Evolutionary conservation across 371 early-diverging fungal species (phyloP), one percentile per base, ranked within the genome.

Genomic region (Neoconidiobolus thromboides): DNA sequence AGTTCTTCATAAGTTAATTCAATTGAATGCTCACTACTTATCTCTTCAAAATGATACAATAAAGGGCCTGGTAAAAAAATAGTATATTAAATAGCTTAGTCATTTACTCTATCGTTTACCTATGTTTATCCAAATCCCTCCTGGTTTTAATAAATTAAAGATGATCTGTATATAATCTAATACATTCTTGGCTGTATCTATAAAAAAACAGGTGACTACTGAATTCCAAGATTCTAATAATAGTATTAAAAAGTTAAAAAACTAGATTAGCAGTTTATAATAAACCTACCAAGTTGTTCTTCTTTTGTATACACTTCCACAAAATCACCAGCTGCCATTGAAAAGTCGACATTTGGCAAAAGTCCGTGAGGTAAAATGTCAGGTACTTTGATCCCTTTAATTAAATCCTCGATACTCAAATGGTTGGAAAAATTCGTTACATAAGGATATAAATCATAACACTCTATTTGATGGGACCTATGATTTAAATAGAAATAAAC

Each of bases 311-410:
- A 94, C 12, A 91, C 82, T 67, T 94, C 93, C 41, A 85, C 60
- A 70, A 96, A 96, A 68, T 96, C 97, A 50, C 97, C 97, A 3
- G 92, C 94, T 0, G 84, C 85, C 94, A 96, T 95, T 1, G 91
- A 90, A 63, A 95, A 96, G 60, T 87, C 86, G 0, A 80, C 84
- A 1, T 75, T 75, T 1, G 65, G 60, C 0, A 87, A 86, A 48
- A 91, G 67, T 37, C 68, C 68, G 54, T 73, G 68, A 12, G 82
- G 87, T 40, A 85, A 67, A 2, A 85, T 78, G 65, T 96, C 97
- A 3, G 97, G 97, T 36, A 95, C 78, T 43, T 48, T 55, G 0
- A 91, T 76, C 6, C 83, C 67, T 9, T 70, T 64, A 43, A 89
- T 61, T 61, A 88, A 87, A 55, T 85, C 71, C 3, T 74, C 69